Base-by-base conservation (phyloP, 257 asterid genomes). In the Galeopsis tetrahit region DNA sequence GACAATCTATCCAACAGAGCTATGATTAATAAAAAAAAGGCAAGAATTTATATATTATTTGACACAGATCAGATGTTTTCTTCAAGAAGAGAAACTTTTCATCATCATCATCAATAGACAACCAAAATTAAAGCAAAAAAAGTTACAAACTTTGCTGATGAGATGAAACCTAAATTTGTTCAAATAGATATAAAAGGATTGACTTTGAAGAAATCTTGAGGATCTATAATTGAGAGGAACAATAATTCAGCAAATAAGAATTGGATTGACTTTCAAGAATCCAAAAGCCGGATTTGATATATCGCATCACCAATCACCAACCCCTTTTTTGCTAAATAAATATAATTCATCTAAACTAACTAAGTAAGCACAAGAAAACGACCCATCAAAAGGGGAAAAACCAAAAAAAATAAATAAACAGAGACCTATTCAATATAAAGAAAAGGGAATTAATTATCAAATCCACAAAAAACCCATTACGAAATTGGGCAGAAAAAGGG, bases 301-400 rank as follows among this genome's bases (percentile, higher is more conserved):
- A 63, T n/a, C 44, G 66, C 78, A 64, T 74, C 85, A 79, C 81
- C 86, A 85, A 75, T 74, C 79, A 76, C 63, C 56, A 7, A 38
- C 6, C 43, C 43, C 43, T 1, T 38, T 61, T 52, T 33, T 39
- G 73, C 76, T 63, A 63, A 43, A 60, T 73, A 64, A 15, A 53
- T 52, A 34, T 17, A 52, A 40, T 48, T 35, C 21, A 48, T 36
- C 53, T 13, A 71, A 59, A 68, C 68, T 14, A 5, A 8, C 35
- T 71, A 71, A 76, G 7, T 6, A 66, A 46, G 13, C 10, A 80
- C 78, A 69, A 63, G 86, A 81, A 78, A 88, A 80, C 68, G 86
- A 84, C 85, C 79, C 70, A 80, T 72, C 9, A 21, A 59, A 61
- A 46, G 46, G 60, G 44, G 14, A 32, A 61, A 68, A 55, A 49